These are phyloP conservation scores for Exophiala calicioides DNA, from an alignment of 2,329 filamentous ascomycete species.

Conservation along the genomic window DNA sequence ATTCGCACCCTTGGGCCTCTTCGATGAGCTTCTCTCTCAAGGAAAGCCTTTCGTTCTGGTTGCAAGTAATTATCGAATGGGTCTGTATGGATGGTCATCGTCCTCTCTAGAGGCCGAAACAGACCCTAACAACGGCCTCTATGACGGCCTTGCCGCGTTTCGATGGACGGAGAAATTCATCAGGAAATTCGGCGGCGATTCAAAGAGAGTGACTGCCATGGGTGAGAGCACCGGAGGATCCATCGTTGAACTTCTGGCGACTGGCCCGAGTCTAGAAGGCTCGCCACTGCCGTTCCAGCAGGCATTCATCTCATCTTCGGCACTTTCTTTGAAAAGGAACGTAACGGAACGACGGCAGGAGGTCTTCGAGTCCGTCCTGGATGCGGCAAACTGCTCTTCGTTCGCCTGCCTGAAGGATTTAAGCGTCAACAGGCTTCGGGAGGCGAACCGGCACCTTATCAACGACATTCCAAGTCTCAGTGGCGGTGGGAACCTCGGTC, in stretches of 20 bases:
- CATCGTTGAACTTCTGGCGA: conserved; percentile 11
- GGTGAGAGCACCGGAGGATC: conserved; percentile 24
- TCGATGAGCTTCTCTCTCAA: conserved; percentile 4
- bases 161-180: conserved; percentile 29
- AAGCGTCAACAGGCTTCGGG: background rate
- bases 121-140: conserved; percentile 25
- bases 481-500: conserved; percentile 9
- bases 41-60: conserved; percentile 17
- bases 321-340: conserved; percentile 11
- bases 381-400: conserved; percentile 18
- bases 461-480: conserved; percentile 7
- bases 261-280: too few species aligned
- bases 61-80: conserved; percentile 21
- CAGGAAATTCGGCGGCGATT: conserved; percentile 26
- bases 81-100: conserved; percentile 14
- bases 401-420: conserved; percentile 10
- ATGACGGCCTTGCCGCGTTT: conserved; percentile 26
- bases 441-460: conserved; percentile 14
- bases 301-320: conserved; percentile 21
- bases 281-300: background rate
- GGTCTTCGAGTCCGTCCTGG: conserved; percentile 14
- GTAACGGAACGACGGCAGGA: conserved; percentile 1
- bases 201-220: conserved; percentile 24
- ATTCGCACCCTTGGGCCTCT: conserved; percentile 9
- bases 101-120: conserved; percentile 9